Evolutionary conservation across 768 basidiomycete species (phyloP).

Genomic region (Boletus speciosus): DNA sequence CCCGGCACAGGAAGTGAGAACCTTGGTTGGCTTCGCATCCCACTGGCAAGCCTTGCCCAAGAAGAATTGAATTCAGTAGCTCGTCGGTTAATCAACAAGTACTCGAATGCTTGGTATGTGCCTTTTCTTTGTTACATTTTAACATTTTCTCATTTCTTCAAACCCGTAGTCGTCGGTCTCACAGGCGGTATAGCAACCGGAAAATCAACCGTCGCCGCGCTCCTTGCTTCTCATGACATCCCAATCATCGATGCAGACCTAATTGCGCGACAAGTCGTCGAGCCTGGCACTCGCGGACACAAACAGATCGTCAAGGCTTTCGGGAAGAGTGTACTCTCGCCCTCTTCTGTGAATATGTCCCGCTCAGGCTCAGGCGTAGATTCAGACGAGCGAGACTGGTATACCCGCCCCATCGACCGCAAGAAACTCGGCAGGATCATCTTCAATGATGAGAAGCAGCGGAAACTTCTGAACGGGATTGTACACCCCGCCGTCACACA

Average conservation of each 20-base stretch:
- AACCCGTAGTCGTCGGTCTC: constrained; percentile 74
- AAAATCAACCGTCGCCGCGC: constrained; percentile 85
- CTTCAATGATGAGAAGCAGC: constrained; percentile 71
- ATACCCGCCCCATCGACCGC: constrained; percentile 74
- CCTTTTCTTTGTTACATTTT: neutral
- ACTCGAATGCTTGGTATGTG: constrained; percentile 17
- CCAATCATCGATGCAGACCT: constrained; percentile 94
- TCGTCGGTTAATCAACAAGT: neutral
- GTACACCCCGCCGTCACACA: constrained; percentile 88
- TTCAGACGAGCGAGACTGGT: constrained; percentile 6
- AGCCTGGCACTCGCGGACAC: constrained; percentile 76
- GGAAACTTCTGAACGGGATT: constrained; percentile 75
- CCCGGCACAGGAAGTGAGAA: too few relatives aligned
- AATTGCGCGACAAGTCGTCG: constrained; percentile 81
- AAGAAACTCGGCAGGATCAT: constrained; percentile 80
- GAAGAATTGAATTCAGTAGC: too few relatives aligned
- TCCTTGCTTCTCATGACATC: constrained; percentile 62
- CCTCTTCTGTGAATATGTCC: constrained; percentile 11
- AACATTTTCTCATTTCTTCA: neutral
- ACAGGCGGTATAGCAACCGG: constrained; percentile 97
- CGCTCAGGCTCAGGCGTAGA: neutral
- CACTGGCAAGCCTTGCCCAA: too few relatives aligned
- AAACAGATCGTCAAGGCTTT: constrained; percentile 64
- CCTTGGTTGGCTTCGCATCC: too few relatives aligned
- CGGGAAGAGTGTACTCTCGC: constrained; percentile 61